phyloP scores from a whole-genome alignment of 2,329 filamentous ascomycete species.

The Verticillium klebahnii region DNA sequence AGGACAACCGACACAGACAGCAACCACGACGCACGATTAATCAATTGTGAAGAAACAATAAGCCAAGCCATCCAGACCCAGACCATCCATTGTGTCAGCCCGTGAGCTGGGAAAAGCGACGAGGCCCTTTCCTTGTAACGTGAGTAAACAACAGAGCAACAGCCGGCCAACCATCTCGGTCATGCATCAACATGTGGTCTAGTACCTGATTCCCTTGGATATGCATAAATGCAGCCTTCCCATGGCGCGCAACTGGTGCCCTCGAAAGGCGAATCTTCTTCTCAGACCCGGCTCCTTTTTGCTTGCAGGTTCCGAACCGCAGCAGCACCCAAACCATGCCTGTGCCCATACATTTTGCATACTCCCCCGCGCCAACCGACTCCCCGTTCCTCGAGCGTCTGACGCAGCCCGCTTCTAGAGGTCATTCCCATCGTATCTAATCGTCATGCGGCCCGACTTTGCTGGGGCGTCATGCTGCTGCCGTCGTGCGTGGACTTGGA shows the following conservation, averaged over 20 bases:
- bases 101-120: not conserved
- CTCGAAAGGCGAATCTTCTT: conserved; percentile 2
- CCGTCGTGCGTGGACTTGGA: not conserved
- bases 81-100: not conserved
- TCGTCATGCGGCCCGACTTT: not conserved
- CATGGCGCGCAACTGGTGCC: conserved; percentile 4
- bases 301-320: not conserved
- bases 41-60: conserved; percentile 4
- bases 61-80: conserved; percentile 6
- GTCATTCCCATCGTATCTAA: conserved; percentile 3
- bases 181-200: conserved; percentile 48
- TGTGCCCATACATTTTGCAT: conserved; percentile 5
- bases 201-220: conserved; percentile 33
- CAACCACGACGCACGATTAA: not conserved
- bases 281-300: not conserved
- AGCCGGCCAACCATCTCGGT: conserved; percentile 35
- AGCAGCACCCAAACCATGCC: not conserved
- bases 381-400: conserved; percentile 16
- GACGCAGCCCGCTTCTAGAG: conserved; percentile 6
- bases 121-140: conserved; percentile 7
- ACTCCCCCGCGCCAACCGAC: conserved; percentile 14
- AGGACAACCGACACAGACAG: not conserved
- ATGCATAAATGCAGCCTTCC: conserved; percentile 28
- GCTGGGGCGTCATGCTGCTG: not conserved
- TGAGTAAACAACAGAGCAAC: conserved; percentile 31